phyloP scores from a whole-genome alignment of 768 basidiomycete genomes.

The Leccinum subgranulosum region DNA sequence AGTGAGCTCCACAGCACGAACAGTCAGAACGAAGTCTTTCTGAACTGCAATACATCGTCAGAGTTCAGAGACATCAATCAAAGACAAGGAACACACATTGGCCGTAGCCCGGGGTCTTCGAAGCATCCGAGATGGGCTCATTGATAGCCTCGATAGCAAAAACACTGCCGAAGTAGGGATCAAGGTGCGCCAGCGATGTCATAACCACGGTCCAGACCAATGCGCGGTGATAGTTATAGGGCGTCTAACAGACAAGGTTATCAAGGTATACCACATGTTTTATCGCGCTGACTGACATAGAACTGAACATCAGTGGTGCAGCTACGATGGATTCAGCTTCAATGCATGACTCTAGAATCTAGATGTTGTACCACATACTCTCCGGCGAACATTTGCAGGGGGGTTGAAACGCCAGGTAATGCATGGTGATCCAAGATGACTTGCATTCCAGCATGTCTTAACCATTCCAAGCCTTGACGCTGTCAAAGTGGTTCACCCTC shows the following conservation, averaged over 20 bases:
- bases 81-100: constrained; percentile 45
- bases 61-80: neutral
- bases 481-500: constrained; percentile 23
- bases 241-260: constrained; percentile 38
- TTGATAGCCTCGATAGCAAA: constrained; percentile 76
- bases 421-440: constrained; percentile 72
- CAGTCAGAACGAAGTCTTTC: constrained; percentile 61
- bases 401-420: constrained; percentile 63
- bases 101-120: constrained; percentile 64
- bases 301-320: constrained; percentile 70
- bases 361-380: constrained; percentile 35
- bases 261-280: neutral
- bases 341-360: neutral
- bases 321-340: constrained; percentile 31
- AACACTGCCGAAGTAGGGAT: constrained; percentile 61
- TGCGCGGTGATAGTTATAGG: constrained; percentile 71
- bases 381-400: constrained; percentile 67
- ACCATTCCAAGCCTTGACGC: constrained; percentile 60
- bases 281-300: constrained; percentile 48
- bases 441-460: constrained; percentile 59
- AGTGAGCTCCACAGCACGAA: constrained; percentile 60
- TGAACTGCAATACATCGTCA: constrained; percentile 46
- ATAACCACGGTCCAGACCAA: constrained; percentile 81
- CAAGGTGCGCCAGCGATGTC: constrained; percentile 67
- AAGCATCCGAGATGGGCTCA: constrained; percentile 73